phyloP scores from a whole-genome alignment of 108 stramenopile genomes.

The Pseudonitzschia multiseries region DNA sequence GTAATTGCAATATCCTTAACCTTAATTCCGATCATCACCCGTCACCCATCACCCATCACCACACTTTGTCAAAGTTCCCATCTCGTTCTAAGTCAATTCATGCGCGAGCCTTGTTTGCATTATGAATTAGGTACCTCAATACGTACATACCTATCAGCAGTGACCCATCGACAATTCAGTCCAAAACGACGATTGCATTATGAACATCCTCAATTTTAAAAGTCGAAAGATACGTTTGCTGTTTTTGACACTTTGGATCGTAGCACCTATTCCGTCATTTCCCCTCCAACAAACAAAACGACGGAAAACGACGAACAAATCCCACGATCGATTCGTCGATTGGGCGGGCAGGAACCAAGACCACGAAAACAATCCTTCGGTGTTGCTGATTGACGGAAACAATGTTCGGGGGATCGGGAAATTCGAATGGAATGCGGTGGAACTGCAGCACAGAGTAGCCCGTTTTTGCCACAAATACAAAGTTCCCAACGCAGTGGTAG shows the following conservation, averaged over 20 bases:
- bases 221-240: not conserved
- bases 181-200: not conserved
- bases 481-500: constrained; percentile 12
- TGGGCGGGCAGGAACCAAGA: not conserved
- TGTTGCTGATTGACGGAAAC: constrained; percentile 24
- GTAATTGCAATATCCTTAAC: too few species aligned
- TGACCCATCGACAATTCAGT: not conserved
- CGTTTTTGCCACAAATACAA: constrained; percentile 19
- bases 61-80: too few species aligned
- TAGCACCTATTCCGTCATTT: not conserved
- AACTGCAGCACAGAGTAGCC: constrained; percentile 14
- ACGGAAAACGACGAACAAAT: constrained; percentile 3
- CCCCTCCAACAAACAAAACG: not conserved
- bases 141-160: too few species aligned
- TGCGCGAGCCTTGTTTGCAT: too few species aligned
- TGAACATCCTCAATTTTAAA: not conserved
- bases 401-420: constrained; percentile 35
- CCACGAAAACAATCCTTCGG: not conserved
- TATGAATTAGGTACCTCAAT: too few species aligned
- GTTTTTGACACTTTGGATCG: not conserved
- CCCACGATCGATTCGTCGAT: constrained; percentile 7
- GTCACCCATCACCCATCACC: too few species aligned
- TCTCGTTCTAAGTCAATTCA: too few species aligned
- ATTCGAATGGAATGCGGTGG: constrained; percentile 27
- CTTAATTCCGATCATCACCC: too few species aligned